Base-by-base conservation (phyloP, 352 stramenopile genomes). In the Peronospora belbahrii region DNA sequence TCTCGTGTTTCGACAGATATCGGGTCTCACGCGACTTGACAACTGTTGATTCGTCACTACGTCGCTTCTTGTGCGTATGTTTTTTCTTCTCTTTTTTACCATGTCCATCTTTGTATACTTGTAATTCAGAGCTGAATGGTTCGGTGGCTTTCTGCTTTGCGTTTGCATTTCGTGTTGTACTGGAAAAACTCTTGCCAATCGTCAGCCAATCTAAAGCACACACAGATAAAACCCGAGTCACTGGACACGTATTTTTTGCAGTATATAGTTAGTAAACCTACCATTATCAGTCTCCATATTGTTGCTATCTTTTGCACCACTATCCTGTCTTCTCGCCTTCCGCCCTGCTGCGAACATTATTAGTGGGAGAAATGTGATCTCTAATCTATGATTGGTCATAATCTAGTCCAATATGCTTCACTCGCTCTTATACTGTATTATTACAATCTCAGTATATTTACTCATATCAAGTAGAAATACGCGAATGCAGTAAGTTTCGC, bases 401-500 rank as follows among this genome's bases (percentile, higher is more conserved):
- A 56, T 34, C 42, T 49, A 42, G n/a, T n/a, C n/a, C n/a, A n/a
- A n/a, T n/a, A n/a, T n/a, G n/a, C n/a, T n/a, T n/a, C n/a, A n/a
- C n/a, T n/a, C n/a, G n/a, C n/a, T n/a, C n/a, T n/a, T n/a, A n/a
- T n/a, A n/a, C n/a, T n/a, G n/a, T n/a, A n/a, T n/a, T n/a, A n/a
- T n/a, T n/a, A n/a, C n/a, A n/a, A n/a, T n/a, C n/a, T n/a, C n/a
- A n/a, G n/a, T n/a, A 59, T 91, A 1, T 62, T 72, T 2, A 46
- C 37, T 33, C 88, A 84, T 56, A 64, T 90, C 36, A 76, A 74
- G 53, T 56, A 62, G 27, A 78, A 48, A 85, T 88, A 35, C 68
- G 78, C 54, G 65, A 70, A 25, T 87, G 84, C 32, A 64, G 52
- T 17, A 68, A 87, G 59, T 80, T 81, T 23, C 67, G 63, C 15